These are phyloP conservation scores for Cladophialophora immunda DNA, from an alignment of 2,329 filamentous ascomycete genomes.

Conservation along the genomic window DNA sequence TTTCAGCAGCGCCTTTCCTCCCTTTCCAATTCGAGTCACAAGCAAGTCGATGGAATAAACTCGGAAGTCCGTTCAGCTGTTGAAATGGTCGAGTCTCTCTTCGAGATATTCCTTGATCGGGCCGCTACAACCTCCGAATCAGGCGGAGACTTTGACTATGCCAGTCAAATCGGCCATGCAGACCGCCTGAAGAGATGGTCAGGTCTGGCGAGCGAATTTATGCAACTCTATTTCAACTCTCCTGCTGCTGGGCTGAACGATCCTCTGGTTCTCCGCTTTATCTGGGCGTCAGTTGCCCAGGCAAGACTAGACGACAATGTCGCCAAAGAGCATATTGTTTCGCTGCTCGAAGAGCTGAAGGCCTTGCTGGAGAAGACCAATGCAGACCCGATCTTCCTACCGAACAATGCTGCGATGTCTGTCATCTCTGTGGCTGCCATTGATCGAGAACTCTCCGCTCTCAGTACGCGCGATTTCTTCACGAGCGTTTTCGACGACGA, in stretches of 20 bases:
- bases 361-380: constrained; percentile 58
- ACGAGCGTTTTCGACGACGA: constrained; percentile 86
- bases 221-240: constrained; percentile 52
- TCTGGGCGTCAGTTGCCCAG: constrained; percentile 72
- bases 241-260: constrained; percentile 45
- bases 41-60: background rate
- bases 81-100: constrained; percentile 62
- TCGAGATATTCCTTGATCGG: constrained; percentile 73
- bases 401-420: constrained; percentile 89
- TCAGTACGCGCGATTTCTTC: constrained; percentile 98
- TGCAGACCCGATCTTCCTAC: constrained; percentile 65
- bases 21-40: constrained; percentile 3
- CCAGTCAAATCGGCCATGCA: constrained; percentile 62
- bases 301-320: constrained; percentile 65
- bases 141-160: constrained; percentile 63
- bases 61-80: constrained; percentile 26
- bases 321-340: constrained; percentile 66
- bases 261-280: constrained; percentile 65
- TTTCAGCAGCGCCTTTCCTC: constrained; percentile 47
- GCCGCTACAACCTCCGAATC: constrained; percentile 70
- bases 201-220: constrained; percentile 62
- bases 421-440: constrained; percentile 84
- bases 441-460: constrained; percentile 87
- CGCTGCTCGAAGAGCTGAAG: constrained; percentile 71
- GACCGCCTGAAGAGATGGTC: constrained; percentile 70